Evolutionary conservation across 352 stramenopile genomes (phyloP).

Genomic region (Phytophthora sojae): DNA sequence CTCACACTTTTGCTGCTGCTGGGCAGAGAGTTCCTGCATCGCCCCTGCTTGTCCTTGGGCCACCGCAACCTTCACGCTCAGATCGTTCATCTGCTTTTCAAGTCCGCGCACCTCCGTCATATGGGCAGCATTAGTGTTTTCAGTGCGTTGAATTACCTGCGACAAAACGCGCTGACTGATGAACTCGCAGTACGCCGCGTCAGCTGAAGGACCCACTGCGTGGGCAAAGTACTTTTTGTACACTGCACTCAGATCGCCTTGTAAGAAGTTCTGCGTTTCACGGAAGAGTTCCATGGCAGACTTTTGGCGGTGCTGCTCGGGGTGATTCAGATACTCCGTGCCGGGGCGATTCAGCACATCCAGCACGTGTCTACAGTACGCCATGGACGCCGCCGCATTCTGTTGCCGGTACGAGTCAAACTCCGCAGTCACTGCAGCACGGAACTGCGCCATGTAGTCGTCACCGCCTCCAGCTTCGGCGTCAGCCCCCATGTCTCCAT

Average conservation of each 20-base stretch:
- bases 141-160: slow-evolving; percentile 81
- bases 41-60: slow-evolving; percentile 81
- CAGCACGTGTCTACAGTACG: slow-evolving; percentile 80
- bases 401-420: slow-evolving; percentile 74
- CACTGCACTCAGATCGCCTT: slow-evolving; percentile 54
- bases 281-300: slow-evolving; percentile 80
- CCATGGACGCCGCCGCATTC: slow-evolving; percentile 85
- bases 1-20: slow-evolving; percentile 85
- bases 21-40: slow-evolving; percentile 81
- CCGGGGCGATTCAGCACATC: slow-evolving; percentile 45
- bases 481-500: slow-evolving; percentile 71
- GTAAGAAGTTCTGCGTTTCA: slow-evolving; percentile 73
- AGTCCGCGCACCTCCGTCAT: slow-evolving; percentile 78
- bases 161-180: slow-evolving; percentile 78
- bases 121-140: slow-evolving; percentile 76
- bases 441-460: slow-evolving; percentile 78
- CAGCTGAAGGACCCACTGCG: slow-evolving; percentile 76
- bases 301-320: slow-evolving; percentile 50
- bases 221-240: slow-evolving; percentile 67
- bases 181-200: slow-evolving; percentile 86
- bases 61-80: slow-evolving; percentile 83
- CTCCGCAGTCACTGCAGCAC: slow-evolving; percentile 44
- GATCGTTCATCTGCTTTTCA: slow-evolving; percentile 85
- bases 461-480: slow-evolving; percentile 43
- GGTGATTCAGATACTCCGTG: slow-evolving; percentile 49